These are phyloP conservation scores for Cercophora scortea DNA, from an alignment of 495 filamentous ascomycete genomes.

Conservation along the genomic window DNA sequence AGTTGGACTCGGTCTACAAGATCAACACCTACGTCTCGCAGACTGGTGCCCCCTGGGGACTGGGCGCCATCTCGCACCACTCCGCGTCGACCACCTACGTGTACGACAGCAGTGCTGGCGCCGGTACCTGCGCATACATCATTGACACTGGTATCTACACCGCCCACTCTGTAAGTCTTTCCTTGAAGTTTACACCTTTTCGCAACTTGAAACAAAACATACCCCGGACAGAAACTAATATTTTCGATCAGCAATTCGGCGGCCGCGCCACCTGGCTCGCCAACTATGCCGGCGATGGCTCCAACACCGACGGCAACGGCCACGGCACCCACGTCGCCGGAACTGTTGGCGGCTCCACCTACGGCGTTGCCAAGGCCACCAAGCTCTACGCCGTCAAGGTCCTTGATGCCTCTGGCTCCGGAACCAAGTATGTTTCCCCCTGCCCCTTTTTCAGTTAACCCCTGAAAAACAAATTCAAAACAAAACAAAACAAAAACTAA, in stretches of 20 bases:
- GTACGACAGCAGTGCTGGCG: slow-evolving; percentile 49
- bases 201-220: background rate
- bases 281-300: slow-evolving; percentile 34
- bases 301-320: slow-evolving; percentile 42
- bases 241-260: slow-evolving; percentile 25
- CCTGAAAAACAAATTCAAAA: background rate
- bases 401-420: slow-evolving; percentile 40
- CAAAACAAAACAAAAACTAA: too few relatives aligned
- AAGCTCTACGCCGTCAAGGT: slow-evolving; percentile 43
- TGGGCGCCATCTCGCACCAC: slow-evolving; percentile 50
- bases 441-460: slow-evolving; percentile 19
- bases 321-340: slow-evolving; percentile 45
- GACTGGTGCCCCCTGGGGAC: slow-evolving; percentile 50
- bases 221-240: background rate
- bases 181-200: background rate
- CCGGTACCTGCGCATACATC: slow-evolving; percentile 49
- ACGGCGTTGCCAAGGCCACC: slow-evolving; percentile 42
- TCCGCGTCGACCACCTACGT: slow-evolving; percentile 45
- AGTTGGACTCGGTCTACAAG: slow-evolving; percentile 41
- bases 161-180: slow-evolving; percentile 26
- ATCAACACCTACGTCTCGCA: slow-evolving; percentile 43
- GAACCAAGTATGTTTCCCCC: slow-evolving; percentile 25
- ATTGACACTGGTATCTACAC: slow-evolving; percentile 52
- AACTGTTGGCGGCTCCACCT: slow-evolving; percentile 40
- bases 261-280: slow-evolving; percentile 34